Percentiles rank a stretch among this genome's conserved stretches.
phyloP scores from a whole-genome alignment of 345 rosid species.

The Brassica carinata region DNA sequence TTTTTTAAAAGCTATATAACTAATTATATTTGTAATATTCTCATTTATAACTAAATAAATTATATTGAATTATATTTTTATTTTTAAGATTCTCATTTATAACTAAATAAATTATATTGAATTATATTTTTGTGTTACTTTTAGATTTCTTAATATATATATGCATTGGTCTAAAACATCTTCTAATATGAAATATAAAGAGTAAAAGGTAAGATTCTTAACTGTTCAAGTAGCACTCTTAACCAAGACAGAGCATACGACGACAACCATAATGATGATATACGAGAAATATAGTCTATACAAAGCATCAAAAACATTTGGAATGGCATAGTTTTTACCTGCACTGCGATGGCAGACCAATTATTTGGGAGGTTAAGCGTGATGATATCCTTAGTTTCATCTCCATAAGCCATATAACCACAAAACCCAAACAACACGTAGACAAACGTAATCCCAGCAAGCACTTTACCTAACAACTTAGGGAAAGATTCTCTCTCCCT shows the following conservation, averaged over 20 bases:
- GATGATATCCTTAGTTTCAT: conserved; percentile 73
- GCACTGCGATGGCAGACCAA: conserved; percentile 74
- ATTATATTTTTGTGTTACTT: no score
- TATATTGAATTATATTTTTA: no score
- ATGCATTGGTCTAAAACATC: no score
- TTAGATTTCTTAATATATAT: no score
- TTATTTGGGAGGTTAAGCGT: conserved; percentile 76
- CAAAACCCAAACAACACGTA: conserved; percentile 73
- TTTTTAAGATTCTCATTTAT: no score
- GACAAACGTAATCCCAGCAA: conserved; percentile 64
- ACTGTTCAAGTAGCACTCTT: neutral
- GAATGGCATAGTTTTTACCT: conserved; percentile 49
- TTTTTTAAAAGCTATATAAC: no score
- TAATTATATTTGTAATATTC: no score
- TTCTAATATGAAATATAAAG: no score
- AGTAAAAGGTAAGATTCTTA: no score
- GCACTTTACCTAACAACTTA: conserved; percentile 60
- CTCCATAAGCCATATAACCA: conserved; percentile 92
- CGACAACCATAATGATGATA: neutral
- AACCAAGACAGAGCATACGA: neutral
- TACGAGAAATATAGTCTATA: neutral
- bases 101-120: no score
- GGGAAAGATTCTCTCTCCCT: conserved; percentile 63
- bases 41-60: no score
- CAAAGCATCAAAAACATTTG: neutral